phyloP scores from a whole-genome alignment of 2,329 filamentous ascomycete genomes.

The Epicoccum sorghinum region DNA sequence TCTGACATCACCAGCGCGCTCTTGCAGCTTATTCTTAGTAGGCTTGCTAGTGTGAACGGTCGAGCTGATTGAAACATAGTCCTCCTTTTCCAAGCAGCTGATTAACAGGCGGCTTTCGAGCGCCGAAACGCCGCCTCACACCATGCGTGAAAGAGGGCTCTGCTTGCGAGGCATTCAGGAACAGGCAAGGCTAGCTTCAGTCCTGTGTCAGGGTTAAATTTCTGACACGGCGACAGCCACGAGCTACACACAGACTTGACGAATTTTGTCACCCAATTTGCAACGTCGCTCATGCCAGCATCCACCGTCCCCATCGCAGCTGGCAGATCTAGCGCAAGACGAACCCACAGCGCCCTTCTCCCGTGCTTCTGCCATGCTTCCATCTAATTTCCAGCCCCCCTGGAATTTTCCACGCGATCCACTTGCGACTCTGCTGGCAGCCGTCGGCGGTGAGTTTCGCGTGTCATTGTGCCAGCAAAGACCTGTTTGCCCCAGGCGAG shows the following conservation, averaged over 20 bases:
- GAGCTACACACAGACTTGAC: slow-evolving; percentile 17
- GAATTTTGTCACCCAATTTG: slow-evolving; percentile 37
- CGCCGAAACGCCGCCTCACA: slow-evolving; percentile 27
- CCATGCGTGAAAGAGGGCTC: slow-evolving; percentile 25
- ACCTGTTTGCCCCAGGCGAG: slow-evolving; percentile 20
- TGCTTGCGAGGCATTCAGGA: slow-evolving; percentile 40
- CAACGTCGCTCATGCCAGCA: slow-evolving; percentile 28
- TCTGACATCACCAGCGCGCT: slow-evolving; percentile 43
- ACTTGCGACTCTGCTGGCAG: slow-evolving; percentile 22
- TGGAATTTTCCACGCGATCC: slow-evolving; percentile 30
- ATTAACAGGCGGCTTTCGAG: slow-evolving; percentile 15
- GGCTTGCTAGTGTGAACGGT: slow-evolving; percentile 39
- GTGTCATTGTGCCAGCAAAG: slow-evolving; percentile 23
- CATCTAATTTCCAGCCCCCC: slow-evolving; percentile 38
- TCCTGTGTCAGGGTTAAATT: slow-evolving; percentile 32
- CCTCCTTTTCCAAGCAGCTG: slow-evolving; percentile 34
- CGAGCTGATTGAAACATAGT: slow-evolving; percentile 38
- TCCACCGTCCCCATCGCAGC: slow-evolving; percentile 21
- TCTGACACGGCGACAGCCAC: slow-evolving; percentile 38
- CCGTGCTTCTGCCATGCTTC: slow-evolving; percentile 48
- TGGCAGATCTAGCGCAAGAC: slow-evolving; percentile 35
- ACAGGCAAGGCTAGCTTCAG: slow-evolving; percentile 34
- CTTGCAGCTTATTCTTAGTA: slow-evolving; percentile 33
- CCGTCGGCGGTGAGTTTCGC: slow-evolving; percentile 36
- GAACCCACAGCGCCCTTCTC: slow-evolving; percentile 42